phyloP scores from a whole-genome alignment of 306 rosid species.

The Dicorynia guianensis region DNA sequence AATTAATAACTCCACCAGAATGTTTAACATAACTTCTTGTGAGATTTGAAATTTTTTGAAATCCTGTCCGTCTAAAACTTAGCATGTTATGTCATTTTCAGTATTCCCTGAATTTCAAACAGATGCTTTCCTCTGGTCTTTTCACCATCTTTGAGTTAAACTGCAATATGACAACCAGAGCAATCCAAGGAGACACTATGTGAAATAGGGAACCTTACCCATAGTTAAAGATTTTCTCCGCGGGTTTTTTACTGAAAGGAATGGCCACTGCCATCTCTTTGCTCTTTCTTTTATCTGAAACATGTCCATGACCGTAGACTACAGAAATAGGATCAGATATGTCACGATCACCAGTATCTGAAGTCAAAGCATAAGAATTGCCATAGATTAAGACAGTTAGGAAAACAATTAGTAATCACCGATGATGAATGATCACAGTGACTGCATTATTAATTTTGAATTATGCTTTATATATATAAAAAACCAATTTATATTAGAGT shows the following conservation, averaged over 20 bases:
- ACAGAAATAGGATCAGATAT: conserved; percentile 52
- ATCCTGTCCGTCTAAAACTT: background rate
- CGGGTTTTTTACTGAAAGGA: conserved; percentile 40
- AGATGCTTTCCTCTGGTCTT: background rate
- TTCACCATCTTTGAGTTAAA: background rate
- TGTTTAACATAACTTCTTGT: background rate
- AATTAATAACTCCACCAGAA: background rate
- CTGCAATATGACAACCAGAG: background rate
- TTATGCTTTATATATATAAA: background rate
- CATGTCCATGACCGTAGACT: conserved; percentile 38
- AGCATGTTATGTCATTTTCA: background rate
- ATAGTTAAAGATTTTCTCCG: conserved; percentile 32
- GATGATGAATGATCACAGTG: background rate
- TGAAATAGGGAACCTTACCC: conserved; percentile 40
- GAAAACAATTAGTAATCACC: background rate
- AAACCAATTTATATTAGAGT: background rate
- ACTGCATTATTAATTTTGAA: background rate
- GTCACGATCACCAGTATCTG: conserved; percentile 47
- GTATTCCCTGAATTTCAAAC: background rate
- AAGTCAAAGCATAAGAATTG: conserved; percentile 18
- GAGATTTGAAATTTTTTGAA: background rate
- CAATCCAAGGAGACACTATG: background rate
- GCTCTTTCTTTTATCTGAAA: conserved; percentile 46
- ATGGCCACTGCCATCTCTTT: conserved; percentile 43
- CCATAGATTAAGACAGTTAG: background rate